phyloP scores from a whole-genome alignment of 805 yeast genomes.

The Saccharomycopsis malanga region DNA sequence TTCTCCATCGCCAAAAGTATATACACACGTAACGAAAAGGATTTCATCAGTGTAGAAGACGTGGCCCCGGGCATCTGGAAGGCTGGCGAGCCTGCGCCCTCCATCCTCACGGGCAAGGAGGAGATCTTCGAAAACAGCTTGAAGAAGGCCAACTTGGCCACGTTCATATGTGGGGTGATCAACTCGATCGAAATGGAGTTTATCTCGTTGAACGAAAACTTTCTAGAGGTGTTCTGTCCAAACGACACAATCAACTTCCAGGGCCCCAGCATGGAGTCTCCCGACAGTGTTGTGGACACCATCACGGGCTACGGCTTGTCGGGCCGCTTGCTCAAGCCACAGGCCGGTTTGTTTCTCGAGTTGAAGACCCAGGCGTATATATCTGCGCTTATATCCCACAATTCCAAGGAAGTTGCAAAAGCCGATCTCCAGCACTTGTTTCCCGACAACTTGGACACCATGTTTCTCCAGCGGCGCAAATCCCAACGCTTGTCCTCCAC shows the following conservation, averaged over 20 bases:
- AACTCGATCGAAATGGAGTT: constrained; percentile 85
- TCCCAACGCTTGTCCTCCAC: constrained; percentile 51
- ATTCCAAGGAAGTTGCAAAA: constrained; percentile 61
- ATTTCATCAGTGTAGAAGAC: constrained; percentile 63
- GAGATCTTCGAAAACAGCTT: constrained; percentile 57
- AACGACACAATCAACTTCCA: constrained; percentile 22
- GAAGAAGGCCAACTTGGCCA: constrained; percentile 80
- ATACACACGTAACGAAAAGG: constrained; percentile 35
- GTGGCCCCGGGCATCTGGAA: constrained; percentile 69
- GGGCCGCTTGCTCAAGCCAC: constrained; percentile 67
- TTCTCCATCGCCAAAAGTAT: constrained; percentile 20
- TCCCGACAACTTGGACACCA: constrained; percentile 21
- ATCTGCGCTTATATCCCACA: constrained; percentile 67
- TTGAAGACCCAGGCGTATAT: constrained; percentile 94
- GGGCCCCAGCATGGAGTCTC: constrained; percentile 3
- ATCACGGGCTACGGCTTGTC: constrained; percentile 32
- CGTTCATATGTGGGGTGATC: constrained; percentile 79
- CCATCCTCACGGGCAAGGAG: constrained; percentile 51
- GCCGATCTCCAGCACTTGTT: constrained; percentile 41
- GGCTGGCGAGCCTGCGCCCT: constrained; percentile 51
- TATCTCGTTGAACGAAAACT: constrained; percentile 74
- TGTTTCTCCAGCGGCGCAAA: constrained; percentile 26
- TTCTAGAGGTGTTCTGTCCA: constrained; percentile 84
- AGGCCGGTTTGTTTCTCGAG: constrained; percentile 73
- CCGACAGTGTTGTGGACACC: constrained; percentile 22